Evolutionary conservation across 257 asterid species (phyloP).

Genomic region (Petunia secreta): DNA sequence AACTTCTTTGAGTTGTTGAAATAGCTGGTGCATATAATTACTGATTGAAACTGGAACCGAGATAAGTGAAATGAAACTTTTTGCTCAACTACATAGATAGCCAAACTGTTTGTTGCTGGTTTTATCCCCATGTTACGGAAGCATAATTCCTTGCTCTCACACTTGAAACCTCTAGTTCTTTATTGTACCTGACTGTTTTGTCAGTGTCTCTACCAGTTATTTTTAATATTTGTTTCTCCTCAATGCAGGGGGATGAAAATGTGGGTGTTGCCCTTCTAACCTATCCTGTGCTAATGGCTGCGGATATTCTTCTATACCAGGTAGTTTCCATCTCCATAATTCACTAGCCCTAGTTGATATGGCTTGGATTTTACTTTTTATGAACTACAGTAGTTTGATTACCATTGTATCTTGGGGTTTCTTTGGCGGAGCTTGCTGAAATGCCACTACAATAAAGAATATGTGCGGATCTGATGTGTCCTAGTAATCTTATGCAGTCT

Average conservation of each 20-base stretch:
- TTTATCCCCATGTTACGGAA: constrained; percentile 1
- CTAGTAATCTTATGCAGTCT: constrained; percentile 69
- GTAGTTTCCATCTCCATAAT: constrained; percentile 41
- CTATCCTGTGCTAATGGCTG: constrained; percentile 96
- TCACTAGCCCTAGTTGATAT: background rate
- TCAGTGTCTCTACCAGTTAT: background rate
- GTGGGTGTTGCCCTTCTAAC: constrained; percentile 95
- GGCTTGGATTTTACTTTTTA: background rate
- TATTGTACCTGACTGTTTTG: background rate
- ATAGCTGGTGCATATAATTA: constrained; percentile 2
- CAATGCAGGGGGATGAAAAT: constrained; percentile 84
- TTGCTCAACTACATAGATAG: background rate
- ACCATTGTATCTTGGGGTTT: constrained; percentile 5
- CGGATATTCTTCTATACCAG: constrained; percentile 95
- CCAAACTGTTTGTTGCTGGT: constrained; percentile 19
- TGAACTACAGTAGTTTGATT: constrained; percentile 10
- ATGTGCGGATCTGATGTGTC: constrained; percentile 44
- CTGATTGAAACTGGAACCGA: background rate
- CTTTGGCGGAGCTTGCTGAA: constrained; percentile 5
- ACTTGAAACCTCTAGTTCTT: background rate
- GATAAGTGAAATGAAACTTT: background rate
- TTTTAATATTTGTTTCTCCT: constrained; percentile 13
- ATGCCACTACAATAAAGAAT: constrained; percentile 30
- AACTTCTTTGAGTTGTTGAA: constrained; percentile 1
- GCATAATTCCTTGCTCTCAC: background rate